Evolutionary conservation across 371 early-diverging fungal species (phyloP).

Genomic region (Circinella minor): DNA sequence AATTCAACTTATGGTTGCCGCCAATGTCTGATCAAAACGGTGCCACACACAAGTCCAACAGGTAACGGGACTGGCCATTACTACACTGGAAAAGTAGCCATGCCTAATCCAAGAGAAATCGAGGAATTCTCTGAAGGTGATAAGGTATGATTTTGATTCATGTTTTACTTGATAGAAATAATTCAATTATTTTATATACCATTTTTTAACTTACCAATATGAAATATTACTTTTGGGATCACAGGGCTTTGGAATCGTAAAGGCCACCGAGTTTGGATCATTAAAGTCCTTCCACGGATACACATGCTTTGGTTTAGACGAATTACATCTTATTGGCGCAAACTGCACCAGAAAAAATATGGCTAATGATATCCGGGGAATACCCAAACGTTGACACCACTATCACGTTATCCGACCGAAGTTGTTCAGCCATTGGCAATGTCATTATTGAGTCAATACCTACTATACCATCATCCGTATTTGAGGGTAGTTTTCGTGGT

Average conservation of each 20-base stretch:
- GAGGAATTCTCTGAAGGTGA: not conserved
- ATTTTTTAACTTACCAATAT: too few species aligned
- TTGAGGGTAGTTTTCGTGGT: not conserved
- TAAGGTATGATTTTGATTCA: not conserved
- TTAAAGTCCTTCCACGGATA: not conserved
- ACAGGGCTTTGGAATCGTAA: not conserved
- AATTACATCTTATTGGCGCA: not conserved
- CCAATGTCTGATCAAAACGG: not conserved
- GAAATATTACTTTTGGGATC: not conserved
- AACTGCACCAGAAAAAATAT: not conserved
- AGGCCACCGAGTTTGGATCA: not conserved
- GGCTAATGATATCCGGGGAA: not conserved
- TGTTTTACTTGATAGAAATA: not conserved
- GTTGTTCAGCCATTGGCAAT: not conserved
- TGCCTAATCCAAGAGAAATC: not conserved
- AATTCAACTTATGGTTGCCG: not conserved
- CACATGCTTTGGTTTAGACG: not conserved
- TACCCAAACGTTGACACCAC: not conserved
- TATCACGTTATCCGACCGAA: not conserved
- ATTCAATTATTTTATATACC: too few species aligned
- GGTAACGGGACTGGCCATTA: slow-evolving; percentile 3
- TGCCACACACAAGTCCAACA: not conserved
- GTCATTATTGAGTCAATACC: not conserved
- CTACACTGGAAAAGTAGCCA: slow-evolving; percentile 4
- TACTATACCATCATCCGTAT: not conserved